Base-by-base conservation (phyloP, 2,329 filamentous ascomycete species). In the Xylaria polymorpha region DNA sequence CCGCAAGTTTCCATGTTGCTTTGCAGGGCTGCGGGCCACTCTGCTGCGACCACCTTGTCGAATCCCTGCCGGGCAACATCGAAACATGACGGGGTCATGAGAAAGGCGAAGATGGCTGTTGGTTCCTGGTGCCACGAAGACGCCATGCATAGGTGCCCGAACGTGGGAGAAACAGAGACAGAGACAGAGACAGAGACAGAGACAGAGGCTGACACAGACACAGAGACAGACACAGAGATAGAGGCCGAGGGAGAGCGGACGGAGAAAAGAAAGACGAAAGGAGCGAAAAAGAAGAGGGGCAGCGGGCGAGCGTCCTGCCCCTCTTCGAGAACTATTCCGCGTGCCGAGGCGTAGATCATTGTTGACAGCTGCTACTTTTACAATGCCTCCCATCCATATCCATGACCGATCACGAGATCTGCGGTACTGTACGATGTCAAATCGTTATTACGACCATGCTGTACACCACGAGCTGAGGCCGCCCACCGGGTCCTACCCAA, bases 71-170 rank as follows among this genome's bases (percentile, higher is more conserved):
- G 35, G 35, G 35, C 64, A 56, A 53, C 43, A 41, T 51, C 61
- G 50, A 48, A 18, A 55, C 29, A 25, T 32, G 55, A 64, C 50
- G 50, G 56, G 56, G 64, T n/a, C 57, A 68, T 50, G 58, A 43
- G 61, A 64, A 39, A 48, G 39, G 63, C 22, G 35, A 37, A 39
- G 44, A 61, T 56, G 46, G 48, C 46, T 15, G 43, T 64, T 63
- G 66, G 69, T 61, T 66, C 69, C 66, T 69, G 66, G 69, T 66
- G 69, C 66, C 66, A 66, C 69, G 62, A 66, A 67, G 66, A 71
- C 56, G 51, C 46, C 14, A 70, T 72, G 70, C 70, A 70, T 72
- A 66, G 67, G 55, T 72, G 67, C 67, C 70, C 68, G 67, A 71
- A 58, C 60, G 44, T 43, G 58, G 44, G 62, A 59, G 56, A 37